Evolutionary conservation across 495 filamentous ascomycete species (phyloP).

Genomic region (Echria macrotheca): DNA sequence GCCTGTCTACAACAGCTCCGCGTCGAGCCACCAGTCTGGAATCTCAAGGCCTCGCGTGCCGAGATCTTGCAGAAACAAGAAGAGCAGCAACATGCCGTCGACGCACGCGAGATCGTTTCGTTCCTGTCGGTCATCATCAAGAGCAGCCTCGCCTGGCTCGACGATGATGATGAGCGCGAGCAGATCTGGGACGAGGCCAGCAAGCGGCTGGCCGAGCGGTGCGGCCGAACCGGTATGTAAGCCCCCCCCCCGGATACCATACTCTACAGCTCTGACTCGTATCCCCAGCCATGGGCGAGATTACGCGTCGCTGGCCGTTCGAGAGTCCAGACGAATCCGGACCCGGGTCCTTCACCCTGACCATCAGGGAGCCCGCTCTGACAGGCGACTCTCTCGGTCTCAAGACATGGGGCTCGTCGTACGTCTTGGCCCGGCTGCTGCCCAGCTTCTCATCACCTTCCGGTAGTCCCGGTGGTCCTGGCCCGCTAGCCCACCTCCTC

Average conservation of each 20-base stretch:
- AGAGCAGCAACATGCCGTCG: slow-evolving; percentile 17
- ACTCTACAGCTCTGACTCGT: neutral
- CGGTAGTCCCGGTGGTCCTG: no score
- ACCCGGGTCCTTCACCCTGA: slow-evolving; percentile 57
- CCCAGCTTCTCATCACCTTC: slow-evolving; percentile 33
- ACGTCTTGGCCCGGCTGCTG: slow-evolving; percentile 75
- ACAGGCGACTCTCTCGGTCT: slow-evolving; percentile 83
- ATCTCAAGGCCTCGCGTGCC: slow-evolving; percentile 19
- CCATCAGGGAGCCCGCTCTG: slow-evolving; percentile 78
- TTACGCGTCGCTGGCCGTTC: slow-evolving; percentile 70
- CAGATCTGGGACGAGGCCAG: slow-evolving; percentile 74
- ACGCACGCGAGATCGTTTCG: slow-evolving; percentile 37
- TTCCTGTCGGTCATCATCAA: slow-evolving; percentile 77
- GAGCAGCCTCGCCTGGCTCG: slow-evolving; percentile 68
- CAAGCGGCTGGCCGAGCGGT: slow-evolving; percentile 72
- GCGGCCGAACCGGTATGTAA: slow-evolving; percentile 55
- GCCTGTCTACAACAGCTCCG: slow-evolving; percentile 33
- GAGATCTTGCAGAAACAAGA: slow-evolving; percentile 26
- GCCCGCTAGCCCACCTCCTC: slow-evolving; percentile 36
- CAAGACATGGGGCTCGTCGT: slow-evolving; percentile 90
- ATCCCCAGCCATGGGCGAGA: slow-evolving; percentile 65
- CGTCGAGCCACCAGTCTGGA: slow-evolving; percentile 40
- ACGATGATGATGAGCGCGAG: slow-evolving; percentile 64
- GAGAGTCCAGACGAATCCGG: slow-evolving; percentile 17
- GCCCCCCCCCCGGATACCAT: slow-evolving; percentile 11